phyloP scores from a whole-genome alignment of 73 alveolate genomes.

The Durusdinium trenchii region DNA sequence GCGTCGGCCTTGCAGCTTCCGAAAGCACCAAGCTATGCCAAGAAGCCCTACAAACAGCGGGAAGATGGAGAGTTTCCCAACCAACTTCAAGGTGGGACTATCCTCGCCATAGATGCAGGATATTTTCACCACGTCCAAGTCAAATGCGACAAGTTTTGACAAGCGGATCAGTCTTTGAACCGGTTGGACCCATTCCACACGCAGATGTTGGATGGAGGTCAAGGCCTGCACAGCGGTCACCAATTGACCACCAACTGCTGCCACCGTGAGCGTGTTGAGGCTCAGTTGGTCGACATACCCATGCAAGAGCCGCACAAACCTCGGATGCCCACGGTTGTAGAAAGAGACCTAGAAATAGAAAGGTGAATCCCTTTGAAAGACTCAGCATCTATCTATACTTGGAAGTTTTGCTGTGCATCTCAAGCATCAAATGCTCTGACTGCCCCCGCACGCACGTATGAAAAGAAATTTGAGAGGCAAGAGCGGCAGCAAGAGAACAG shows the following conservation, averaged over 20 bases:
- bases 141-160: background rate
- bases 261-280: background rate
- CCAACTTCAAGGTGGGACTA: slow-evolving; percentile 8
- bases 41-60: background rate
- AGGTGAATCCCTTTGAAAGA: too few relatives aligned
- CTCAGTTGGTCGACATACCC: background rate
- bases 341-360: too few relatives aligned
- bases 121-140: background rate
- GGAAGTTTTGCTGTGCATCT: too few relatives aligned
- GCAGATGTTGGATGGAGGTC: background rate
- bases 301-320: too few relatives aligned
- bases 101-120: background rate
- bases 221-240: slow-evolving; percentile 13
- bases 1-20: background rate
- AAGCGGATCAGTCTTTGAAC: background rate
- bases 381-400: too few relatives aligned
- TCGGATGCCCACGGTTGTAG: too few relatives aligned
- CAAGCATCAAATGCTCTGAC: too few relatives aligned
- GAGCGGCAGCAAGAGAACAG: too few relatives aligned
- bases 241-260: slow-evolving; percentile 8
- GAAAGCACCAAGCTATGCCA: background rate
- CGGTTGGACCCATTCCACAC: background rate
- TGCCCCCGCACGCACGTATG: too few relatives aligned
- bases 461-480: too few relatives aligned
- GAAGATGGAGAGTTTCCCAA: background rate